Base-by-base conservation (phyloP, 208 protist genomes). In the Leptomonas seymouri region DNA sequence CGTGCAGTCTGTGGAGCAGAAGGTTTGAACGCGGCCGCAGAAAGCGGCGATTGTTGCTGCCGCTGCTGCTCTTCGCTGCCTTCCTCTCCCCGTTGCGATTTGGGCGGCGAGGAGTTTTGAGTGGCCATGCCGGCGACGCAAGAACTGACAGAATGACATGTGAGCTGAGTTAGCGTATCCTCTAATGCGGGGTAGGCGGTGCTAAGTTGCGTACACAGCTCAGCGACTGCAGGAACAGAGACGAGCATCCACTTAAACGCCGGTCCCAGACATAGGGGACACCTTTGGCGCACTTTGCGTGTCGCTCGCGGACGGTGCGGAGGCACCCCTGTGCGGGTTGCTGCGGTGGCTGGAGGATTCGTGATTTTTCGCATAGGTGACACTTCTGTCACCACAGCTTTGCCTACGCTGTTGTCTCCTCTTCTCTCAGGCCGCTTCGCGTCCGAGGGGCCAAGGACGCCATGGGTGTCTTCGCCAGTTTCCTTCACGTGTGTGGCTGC, bases 221-320 rank as follows among this genome's bases (percentile, higher is more conserved):
- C 76, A 4, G 67, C 57, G 23, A 94, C 21, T 15, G 87, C 58
- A 9, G 81, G 84, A 15, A 91, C 68, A 20, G 75, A 53, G 39
- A 85, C 66, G 27, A 90, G 75, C 55, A 77, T 90, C 84, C 82
- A 91, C 74, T 90, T 91, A 42, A 87, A 84, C 2, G 86, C 89
- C 16, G 89, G 89, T 15, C 62, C 78, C 2, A 78, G 31, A 41
- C 89, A 94, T 28, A 94, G 66, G 0, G 89, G 89, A 64, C 89
- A 94, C 54, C 51, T 30, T 31, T 80, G 68, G 25, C 28, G 64
- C 66, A 64, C 79, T 72, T 58, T 80, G 55, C 53, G 72, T 4
- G 39, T 58, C 78, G 60, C 66, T 12, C 68, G 51, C n/a, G 48
- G n/a, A 39, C 7, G 44, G 11, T 34, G n/a, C 21, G 18, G 59